phyloP scores from a whole-genome alignment of 2,329 filamentous ascomycete genomes.

The Paracamarosporium sp. region DNA sequence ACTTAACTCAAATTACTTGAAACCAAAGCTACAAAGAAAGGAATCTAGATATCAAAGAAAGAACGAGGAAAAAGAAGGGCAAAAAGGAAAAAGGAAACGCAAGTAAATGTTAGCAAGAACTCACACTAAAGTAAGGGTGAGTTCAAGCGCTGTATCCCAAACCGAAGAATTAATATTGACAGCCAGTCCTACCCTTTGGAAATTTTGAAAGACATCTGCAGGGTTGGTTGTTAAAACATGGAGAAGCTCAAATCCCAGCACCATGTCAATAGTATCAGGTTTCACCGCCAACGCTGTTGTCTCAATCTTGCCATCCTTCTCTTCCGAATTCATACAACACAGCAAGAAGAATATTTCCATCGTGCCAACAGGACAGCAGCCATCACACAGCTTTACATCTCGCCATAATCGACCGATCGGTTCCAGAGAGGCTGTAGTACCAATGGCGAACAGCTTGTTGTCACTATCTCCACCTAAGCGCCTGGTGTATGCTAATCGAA shows the following conservation, averaged over 20 bases:
- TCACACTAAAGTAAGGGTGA: background rate
- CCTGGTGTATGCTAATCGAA: background rate
- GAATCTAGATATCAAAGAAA: no score
- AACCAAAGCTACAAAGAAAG: no score
- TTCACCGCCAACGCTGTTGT: background rate
- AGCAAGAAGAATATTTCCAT: background rate
- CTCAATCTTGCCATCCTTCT: background rate
- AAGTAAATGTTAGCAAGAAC: no score
- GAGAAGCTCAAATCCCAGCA: background rate
- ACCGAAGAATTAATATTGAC: background rate
- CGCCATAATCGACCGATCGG: background rate
- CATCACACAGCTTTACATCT: background rate
- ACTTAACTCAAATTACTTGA: no score
- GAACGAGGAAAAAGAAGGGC: no score
- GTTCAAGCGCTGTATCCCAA: background rate
- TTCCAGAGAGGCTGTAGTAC: background rate
- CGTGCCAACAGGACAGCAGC: background rate
- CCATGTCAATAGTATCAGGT: background rate
- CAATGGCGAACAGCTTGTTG: background rate
- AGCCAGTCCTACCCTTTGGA: background rate
- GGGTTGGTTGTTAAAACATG: background rate
- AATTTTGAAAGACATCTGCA: background rate
- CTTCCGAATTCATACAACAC: background rate
- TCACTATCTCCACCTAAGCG: background rate
- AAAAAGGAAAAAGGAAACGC: no score